Evolutionary conservation across 1,284 basidiomycete genomes (phyloP).

Genomic region (Golubevia sp.): DNA sequence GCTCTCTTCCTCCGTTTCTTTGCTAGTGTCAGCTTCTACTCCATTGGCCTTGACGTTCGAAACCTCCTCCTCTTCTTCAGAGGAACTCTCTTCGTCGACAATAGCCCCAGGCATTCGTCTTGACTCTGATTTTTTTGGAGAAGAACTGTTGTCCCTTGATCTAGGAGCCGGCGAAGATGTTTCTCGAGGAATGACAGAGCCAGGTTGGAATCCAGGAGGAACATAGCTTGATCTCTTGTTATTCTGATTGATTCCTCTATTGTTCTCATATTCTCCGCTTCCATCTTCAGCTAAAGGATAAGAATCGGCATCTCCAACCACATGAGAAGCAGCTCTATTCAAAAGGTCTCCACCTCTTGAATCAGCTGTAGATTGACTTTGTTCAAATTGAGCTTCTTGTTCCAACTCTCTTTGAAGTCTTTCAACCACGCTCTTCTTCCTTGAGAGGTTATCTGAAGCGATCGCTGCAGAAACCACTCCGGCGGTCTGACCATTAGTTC

Average conservation of each 20-base stretch:
- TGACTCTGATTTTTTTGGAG: too few relatives aligned
- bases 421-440: conserved; percentile 18
- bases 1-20: conserved; percentile 15
- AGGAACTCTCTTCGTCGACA: too few relatives aligned
- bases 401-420: conserved; percentile 42
- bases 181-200: conserved; percentile 9
- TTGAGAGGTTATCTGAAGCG: neutral
- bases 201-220: conserved; percentile 1
- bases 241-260: neutral
- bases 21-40: neutral
- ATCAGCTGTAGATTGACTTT: conserved; percentile 28
- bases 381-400: conserved; percentile 42
- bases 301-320: conserved; percentile 33
- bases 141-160: neutral
- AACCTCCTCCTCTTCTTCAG: too few relatives aligned
- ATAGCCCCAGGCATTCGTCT: too few relatives aligned
- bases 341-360: conserved; percentile 34
- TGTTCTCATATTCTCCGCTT: too few relatives aligned
- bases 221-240: neutral
- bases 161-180: too few relatives aligned
- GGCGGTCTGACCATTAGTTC: neutral
- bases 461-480: neutral
- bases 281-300: conserved; percentile 7
- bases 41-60: too few relatives aligned
- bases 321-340: conserved; percentile 37